These are phyloP conservation scores for Aspergillus sp. DNA, from an alignment of 2,329 filamentous ascomycete species.

Conservation along the genomic window DNA sequence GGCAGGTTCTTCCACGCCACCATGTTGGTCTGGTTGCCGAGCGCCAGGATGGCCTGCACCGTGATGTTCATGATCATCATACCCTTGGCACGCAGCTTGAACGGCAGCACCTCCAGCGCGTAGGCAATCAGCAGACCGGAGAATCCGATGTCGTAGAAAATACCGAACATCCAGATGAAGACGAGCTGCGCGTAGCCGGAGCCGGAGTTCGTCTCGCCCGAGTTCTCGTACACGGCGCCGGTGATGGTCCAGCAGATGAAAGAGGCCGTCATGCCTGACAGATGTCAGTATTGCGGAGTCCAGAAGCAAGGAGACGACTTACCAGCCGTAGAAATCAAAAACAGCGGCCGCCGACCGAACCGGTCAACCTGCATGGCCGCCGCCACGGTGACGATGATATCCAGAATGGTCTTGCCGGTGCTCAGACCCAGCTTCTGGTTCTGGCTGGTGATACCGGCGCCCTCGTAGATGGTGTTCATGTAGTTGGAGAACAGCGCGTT, in stretches of 20 bases:
- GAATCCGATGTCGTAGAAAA: not conserved
- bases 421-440: slow-evolving; percentile 44
- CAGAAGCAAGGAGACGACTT: not conserved
- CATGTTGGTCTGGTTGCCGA: not conserved
- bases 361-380: slow-evolving; percentile 35
- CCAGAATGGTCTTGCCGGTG: slow-evolving; percentile 51
- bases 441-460: slow-evolving; percentile 58
- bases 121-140: not conserved
- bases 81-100: not conserved
- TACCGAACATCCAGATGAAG: not conserved
- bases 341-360: not conserved
- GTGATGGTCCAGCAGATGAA: slow-evolving; percentile 6
- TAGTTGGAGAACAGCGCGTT: slow-evolving; percentile 68
- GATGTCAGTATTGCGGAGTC: too few species aligned
- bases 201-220: not conserved
- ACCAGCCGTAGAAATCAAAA: slow-evolving; percentile 20
- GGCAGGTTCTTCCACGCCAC: not conserved
- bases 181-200: not conserved
- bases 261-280: not conserved
- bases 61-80: not conserved
- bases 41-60: not conserved
- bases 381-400: slow-evolving; percentile 56
- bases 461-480: slow-evolving; percentile 60
- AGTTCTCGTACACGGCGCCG: slow-evolving; percentile 1
- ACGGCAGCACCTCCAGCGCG: not conserved